These are phyloP conservation scores for Botrytis pseudocinerea DNA, from an alignment of 2,329 filamentous ascomycete genomes.

Conservation along the genomic window DNA sequence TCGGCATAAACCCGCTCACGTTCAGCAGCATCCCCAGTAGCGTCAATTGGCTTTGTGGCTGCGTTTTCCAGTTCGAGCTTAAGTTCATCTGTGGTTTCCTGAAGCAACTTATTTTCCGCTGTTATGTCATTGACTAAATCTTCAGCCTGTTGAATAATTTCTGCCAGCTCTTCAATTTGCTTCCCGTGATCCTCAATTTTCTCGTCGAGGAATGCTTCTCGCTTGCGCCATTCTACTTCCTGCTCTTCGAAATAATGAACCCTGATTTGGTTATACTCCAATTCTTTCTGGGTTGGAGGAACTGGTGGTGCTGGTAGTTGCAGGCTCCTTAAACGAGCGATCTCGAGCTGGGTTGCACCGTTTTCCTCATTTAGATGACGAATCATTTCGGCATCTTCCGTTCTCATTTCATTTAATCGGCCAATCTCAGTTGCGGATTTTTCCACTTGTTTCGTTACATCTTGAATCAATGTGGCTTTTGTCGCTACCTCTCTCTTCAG, in stretches of 20 bases:
- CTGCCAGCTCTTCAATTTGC: not conserved
- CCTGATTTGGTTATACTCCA: not conserved
- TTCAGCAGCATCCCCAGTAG: not conserved
- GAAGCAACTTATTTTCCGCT: not conserved
- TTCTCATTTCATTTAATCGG: not conserved
- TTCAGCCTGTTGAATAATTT: not conserved
- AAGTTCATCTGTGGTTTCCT: not conserved
- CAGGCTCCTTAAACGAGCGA: not conserved
- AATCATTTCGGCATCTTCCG: not conserved
- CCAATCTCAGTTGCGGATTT: not conserved
- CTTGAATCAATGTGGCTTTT: not conserved
- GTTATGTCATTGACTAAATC: not conserved
- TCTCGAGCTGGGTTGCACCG: not conserved
- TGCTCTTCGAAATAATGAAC: not conserved
- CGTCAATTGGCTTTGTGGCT: not conserved
- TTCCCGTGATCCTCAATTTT: no score
- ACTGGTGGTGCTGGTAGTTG: not conserved
- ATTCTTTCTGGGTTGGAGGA: not conserved
- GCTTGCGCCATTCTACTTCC: not conserved
- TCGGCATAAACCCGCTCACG: not conserved
- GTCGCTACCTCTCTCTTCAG: not conserved
- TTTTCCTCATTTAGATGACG: not conserved
- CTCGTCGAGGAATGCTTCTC: not conserved
- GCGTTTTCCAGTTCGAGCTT: not conserved
- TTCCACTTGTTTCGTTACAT: not conserved